A percentile compares a stretch with the other conserved stretches of the same genome.
These are phyloP conservation scores for Aspergillus sp. DNA, from an alignment of 2,329 filamentous ascomycete species.

Conservation along the genomic window DNA sequence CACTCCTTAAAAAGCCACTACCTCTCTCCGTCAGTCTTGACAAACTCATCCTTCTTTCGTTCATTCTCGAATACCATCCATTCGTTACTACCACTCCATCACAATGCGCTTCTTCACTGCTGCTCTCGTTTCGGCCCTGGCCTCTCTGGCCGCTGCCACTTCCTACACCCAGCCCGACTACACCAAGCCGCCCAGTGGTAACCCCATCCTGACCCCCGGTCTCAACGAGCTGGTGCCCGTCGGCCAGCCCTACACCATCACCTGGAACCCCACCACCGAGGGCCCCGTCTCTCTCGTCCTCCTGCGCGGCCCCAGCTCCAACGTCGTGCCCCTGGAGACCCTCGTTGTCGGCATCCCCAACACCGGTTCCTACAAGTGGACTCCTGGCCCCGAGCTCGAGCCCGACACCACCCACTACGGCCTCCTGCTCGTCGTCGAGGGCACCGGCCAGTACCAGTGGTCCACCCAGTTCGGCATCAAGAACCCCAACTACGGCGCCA, in stretches of 20 bases:
- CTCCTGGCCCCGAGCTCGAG: conserved; percentile 48
- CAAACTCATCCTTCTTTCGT: conserved; percentile 7
- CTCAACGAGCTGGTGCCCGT: conserved; percentile 54
- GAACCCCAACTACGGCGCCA: conserved; percentile 20
- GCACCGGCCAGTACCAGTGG: conserved; percentile 60
- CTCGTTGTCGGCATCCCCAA: conserved; percentile 56
- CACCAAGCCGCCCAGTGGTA: conserved; percentile 43
- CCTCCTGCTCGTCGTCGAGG: conserved; percentile 59
- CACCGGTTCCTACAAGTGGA: conserved; percentile 56
- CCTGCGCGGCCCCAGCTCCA: conserved; percentile 56
- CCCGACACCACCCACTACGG: conserved; percentile 55
- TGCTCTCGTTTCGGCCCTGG: conserved; percentile 36
- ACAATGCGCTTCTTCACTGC: conserved; percentile 42
- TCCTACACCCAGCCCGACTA: conserved; percentile 38
- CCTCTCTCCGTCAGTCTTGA: conserved; percentile 27
- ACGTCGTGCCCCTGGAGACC: conserved; percentile 51
- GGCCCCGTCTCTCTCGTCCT: conserved; percentile 55
- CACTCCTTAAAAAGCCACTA: conserved; percentile 16
- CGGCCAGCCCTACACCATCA: conserved; percentile 57
- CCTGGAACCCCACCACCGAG: conserved; percentile 48
- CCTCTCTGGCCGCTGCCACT: conserved; percentile 37
- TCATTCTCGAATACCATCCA: background rate
- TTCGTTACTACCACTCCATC: conserved; percentile 15
- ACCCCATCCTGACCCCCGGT: conserved; percentile 53
- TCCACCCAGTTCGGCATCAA: conserved; percentile 61